Evolutionary conservation across 805 yeast species (phyloP).

Genomic region (Schizosaccharomyces lindneri): DNA sequence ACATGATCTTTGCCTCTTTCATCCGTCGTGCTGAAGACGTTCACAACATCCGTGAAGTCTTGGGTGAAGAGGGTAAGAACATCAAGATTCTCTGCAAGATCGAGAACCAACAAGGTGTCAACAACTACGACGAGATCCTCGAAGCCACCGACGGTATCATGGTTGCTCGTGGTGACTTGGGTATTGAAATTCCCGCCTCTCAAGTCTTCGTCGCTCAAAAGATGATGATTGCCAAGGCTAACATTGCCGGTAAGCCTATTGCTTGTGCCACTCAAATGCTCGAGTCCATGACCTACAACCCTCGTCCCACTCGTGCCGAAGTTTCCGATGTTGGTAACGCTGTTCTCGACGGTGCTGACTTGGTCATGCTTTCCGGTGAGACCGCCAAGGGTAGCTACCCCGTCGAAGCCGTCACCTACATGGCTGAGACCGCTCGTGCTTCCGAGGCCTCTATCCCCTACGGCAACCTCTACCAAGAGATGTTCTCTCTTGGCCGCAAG

Average conservation of each 20-base stretch:
- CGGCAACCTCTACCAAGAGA: conserved; percentile 56
- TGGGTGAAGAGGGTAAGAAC: conserved; percentile 91
- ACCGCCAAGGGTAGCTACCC: conserved; percentile 99
- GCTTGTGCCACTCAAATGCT: conserved; percentile 99
- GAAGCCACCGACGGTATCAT: conserved; percentile 93
- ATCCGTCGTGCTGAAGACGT: conserved; percentile 88
- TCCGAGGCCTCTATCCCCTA: conserved; percentile 95
- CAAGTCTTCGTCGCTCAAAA: conserved; percentile 96
- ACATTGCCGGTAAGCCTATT: conserved; percentile 97
- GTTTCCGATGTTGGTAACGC: conserved; percentile 99
- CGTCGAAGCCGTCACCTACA: conserved; percentile 88
- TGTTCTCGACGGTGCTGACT: conserved; percentile 96
- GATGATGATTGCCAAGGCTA: conserved; percentile 96
- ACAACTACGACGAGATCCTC: conserved; percentile 93
- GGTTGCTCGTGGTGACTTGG: conserved; percentile 99
- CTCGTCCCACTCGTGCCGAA: conserved; percentile 99
- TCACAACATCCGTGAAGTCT: conserved; percentile 66
- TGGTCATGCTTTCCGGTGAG: conserved; percentile 99
- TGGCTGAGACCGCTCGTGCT: conserved; percentile 89
- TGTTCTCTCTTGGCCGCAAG: conserved; percentile 59
- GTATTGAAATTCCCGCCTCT: conserved; percentile 98
- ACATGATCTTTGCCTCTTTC: conserved; percentile 96
- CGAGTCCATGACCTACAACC: conserved; percentile 98
- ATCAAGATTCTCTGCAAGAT: conserved; percentile 93
- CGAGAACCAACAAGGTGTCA: conserved; percentile 98